These are phyloP conservation scores for Gossypium bickii DNA, from an alignment of 345 rosid genomes.

Conservation along the genomic window DNA sequence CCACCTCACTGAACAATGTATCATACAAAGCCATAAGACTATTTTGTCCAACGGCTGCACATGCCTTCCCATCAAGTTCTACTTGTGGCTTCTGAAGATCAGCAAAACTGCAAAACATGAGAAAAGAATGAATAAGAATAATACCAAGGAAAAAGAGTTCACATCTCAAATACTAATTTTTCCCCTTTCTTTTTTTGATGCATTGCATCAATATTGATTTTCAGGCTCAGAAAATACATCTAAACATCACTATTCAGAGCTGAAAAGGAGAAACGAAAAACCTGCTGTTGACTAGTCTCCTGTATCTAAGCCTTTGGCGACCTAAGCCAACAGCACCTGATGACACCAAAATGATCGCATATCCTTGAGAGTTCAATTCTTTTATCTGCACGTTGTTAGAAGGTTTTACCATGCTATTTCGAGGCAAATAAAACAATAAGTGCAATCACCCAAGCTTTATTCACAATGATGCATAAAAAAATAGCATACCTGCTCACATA, in stretches of 20 bases:
- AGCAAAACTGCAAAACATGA: slow-evolving; percentile 56
- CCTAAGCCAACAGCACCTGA: slow-evolving; percentile 99
- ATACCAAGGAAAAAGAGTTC: neutral
- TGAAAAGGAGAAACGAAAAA: slow-evolving; percentile 21
- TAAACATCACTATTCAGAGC: neutral
- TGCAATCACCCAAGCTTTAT: neutral
- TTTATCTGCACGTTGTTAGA: slow-evolving; percentile 54
- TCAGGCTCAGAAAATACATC: neutral
- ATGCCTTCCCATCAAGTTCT: slow-evolving; percentile 95
- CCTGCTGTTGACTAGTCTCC: slow-evolving; percentile 94
- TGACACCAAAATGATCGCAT: slow-evolving; percentile 81
- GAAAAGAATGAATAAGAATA: slow-evolving; percentile 8
- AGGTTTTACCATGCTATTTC: slow-evolving; percentile 15
- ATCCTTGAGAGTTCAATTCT: slow-evolving; percentile 76
- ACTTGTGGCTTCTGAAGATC: slow-evolving; percentile 94
- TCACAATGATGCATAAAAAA: neutral
- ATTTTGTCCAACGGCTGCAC: slow-evolving; percentile 99
- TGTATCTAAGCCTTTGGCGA: slow-evolving; percentile 89
- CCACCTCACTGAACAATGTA: slow-evolving; percentile 75
- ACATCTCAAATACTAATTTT: neutral
- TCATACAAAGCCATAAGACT: slow-evolving; percentile 96
- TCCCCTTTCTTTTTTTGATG: neutral
- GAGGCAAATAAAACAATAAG: neutral
- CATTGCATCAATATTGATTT: neutral
- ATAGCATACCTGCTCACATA: slow-evolving; percentile 78